A percentile compares a stretch with the other conserved stretches of the same genome.
Conservation (phyloP, 2,329 filamentous ascomycete species). For the Teratosphaeria gauchensis region DNA sequence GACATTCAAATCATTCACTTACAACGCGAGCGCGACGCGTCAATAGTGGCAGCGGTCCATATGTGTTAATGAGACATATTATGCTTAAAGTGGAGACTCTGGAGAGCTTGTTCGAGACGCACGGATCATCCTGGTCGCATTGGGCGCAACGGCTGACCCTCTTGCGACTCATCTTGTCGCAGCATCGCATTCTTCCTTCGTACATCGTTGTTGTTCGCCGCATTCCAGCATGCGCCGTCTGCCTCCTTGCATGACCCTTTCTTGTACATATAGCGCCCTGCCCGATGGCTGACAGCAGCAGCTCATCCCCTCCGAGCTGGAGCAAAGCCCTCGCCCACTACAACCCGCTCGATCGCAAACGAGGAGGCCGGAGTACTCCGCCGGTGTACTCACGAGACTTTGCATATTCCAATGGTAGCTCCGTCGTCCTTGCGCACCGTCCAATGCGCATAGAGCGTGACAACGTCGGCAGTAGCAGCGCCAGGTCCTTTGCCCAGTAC, state of each 20-base stretch:
- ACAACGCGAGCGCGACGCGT: background rate
- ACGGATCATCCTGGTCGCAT: background rate
- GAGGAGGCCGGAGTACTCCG: conserved; percentile 3
- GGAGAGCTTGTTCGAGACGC: too few relatives aligned
- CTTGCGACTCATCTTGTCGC: too few relatives aligned
- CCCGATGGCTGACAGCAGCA: conserved; percentile 4
- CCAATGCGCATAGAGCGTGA: conserved; percentile 34
- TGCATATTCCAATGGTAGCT: conserved; percentile 33
- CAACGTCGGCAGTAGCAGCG: conserved; percentile 38
- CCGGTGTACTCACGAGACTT: conserved; percentile 31
- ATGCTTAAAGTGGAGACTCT: background rate
- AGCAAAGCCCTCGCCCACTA: conserved; percentile 1
- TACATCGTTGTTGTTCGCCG: background rate
- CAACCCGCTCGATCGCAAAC: conserved; percentile 2
- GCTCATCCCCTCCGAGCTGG: conserved; percentile 1
- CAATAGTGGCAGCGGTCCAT: background rate
- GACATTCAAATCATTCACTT: background rate
- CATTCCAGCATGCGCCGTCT: background rate
- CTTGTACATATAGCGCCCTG: background rate
- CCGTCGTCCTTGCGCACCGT: conserved; percentile 22
- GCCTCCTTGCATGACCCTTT: conserved; percentile 3
- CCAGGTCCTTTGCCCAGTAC: conserved; percentile 45
- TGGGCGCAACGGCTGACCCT: background rate
- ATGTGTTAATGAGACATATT: background rate
- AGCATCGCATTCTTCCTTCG: too few relatives aligned